Evolutionary conservation across 768 basidiomycete species (phyloP), one percentile per base, ranked within the genome.

Genomic region (Kwoniella sp.): DNA sequence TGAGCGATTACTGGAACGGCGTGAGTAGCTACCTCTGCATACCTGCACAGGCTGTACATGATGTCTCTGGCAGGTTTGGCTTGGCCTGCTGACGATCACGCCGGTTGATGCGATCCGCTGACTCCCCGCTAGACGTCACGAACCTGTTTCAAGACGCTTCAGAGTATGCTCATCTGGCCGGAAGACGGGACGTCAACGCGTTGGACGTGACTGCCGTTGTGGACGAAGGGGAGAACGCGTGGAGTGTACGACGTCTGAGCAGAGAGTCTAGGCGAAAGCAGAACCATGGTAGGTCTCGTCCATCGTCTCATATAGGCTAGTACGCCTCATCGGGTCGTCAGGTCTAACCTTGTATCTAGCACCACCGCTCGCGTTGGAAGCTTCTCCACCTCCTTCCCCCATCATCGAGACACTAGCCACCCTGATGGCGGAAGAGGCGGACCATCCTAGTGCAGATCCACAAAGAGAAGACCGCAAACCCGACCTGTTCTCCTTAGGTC

Each of bases 1-100:
- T 26, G 65, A 64, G 39, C 28, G 63, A 19, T 39, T 67, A 33
- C 52, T 67, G 0, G 63, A 70, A 44, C 54, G 42, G 7, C 63
- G 68, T 70, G 36, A 53, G 62, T 59, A 43, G 17, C 39, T 39
- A 23, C 28, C 5, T 32, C 31, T 32, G 31, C 31, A 32, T 9
- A 9, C 31, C 31, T 32, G 9, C 31, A 8, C 31, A n/a, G n/a
- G n/a, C n/a, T n/a, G n/a, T n/a, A n/a, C n/a, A n/a, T n/a, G n/a
- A n/a, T n/a, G n/a, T n/a, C n/a, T n/a, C n/a, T n/a, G n/a, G n/a
- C n/a, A n/a, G n/a, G n/a, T n/a, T 32, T 32, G 31, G 15, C 15
- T 32, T 32, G 31, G 31, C 31, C 15, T 8, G 8, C 15, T 8
- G 9, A 32, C 9, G 31, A 32, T 15, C 31, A 15, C 15, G 31